A percentile compares a stretch with the other conserved stretches of the same genome.
These are phyloP conservation scores for Taxillus chinensis DNA, from an alignment of 164 flowering plant genomes.

Conservation along the genomic window DNA sequence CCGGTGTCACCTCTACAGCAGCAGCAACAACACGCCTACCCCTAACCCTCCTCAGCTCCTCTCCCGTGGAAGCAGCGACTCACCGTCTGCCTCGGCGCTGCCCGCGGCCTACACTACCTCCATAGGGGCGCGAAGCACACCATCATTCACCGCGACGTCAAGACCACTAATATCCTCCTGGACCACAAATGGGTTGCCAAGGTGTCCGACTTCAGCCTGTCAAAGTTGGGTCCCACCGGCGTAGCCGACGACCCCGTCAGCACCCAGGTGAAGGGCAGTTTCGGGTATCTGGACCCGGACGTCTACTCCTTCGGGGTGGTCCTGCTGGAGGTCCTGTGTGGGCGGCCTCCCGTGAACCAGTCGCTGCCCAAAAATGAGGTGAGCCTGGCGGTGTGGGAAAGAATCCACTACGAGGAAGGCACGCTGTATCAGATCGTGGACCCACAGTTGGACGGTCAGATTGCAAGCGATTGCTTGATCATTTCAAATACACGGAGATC, in stretches of 20 bases:
- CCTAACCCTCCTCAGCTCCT: slow-evolving; percentile 8
- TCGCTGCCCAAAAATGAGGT: neutral
- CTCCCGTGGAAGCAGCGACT: neutral
- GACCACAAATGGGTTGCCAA: neutral
- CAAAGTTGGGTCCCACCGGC: neutral
- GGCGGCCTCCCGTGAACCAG: neutral
- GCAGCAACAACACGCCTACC: slow-evolving; percentile 9
- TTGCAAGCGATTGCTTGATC: neutral
- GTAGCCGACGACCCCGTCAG: neutral
- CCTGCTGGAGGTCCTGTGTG: neutral
- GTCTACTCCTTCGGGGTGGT: slow-evolving; percentile 1
- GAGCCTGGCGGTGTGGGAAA: neutral
- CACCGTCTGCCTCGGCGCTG: neutral
- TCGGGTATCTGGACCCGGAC: slow-evolving; percentile 3
- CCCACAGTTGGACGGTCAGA: neutral
- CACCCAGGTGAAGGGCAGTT: slow-evolving; percentile 1
- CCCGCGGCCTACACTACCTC: slow-evolving; percentile 3
- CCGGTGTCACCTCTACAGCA: slow-evolving; percentile 4
- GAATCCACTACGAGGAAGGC: neutral
- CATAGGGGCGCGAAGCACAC: neutral
- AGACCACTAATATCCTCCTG: neutral
- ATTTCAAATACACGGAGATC: neutral
- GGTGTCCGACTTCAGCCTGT: neutral
- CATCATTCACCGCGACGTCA: slow-evolving; percentile 4
- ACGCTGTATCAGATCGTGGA: neutral